phyloP scores from a whole-genome alignment of 192 early-diverging fungal genomes.

The Coemansia sp. region DNA sequence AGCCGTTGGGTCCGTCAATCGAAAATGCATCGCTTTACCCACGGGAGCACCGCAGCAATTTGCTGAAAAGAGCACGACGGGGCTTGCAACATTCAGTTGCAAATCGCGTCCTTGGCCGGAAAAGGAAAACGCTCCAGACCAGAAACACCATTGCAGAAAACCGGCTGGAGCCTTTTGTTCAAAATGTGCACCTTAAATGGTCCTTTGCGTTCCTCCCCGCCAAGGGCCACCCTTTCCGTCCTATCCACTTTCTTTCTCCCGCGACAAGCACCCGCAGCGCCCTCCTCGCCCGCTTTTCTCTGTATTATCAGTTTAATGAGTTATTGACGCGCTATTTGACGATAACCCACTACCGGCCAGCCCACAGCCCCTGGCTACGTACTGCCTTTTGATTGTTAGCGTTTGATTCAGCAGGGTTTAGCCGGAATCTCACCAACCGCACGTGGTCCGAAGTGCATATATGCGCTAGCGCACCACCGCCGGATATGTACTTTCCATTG shows the following conservation, averaged over 20 bases:
- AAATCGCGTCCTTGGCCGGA: background rate
- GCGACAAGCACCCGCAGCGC: background rate
- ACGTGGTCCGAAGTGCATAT: background rate
- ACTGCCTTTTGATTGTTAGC: background rate
- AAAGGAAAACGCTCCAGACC: background rate
- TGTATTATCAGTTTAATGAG: background rate
- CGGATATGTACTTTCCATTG: slow-evolving; percentile 24
- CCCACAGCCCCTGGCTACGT: background rate
- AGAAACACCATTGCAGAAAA: background rate
- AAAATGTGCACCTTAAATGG: background rate
- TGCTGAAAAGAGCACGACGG: background rate
- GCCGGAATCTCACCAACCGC: background rate
- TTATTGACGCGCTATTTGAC: background rate
- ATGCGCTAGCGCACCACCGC: background rate
- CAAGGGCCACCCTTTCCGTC: background rate
- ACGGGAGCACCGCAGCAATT: background rate
- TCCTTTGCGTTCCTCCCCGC: background rate
- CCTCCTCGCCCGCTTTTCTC: background rate
- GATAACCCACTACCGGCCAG: background rate
- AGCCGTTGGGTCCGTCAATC: background rate
- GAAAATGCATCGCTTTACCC: background rate
- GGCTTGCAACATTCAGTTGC: background rate
- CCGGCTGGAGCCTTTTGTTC: background rate
- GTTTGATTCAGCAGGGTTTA: background rate
- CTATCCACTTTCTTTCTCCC: background rate